A percentile compares a stretch with the other conserved stretches of the same genome.
phyloP scores from a whole-genome alignment of 2,329 filamentous ascomycete genomes.

The Pseudocercospora vitis region DNA sequence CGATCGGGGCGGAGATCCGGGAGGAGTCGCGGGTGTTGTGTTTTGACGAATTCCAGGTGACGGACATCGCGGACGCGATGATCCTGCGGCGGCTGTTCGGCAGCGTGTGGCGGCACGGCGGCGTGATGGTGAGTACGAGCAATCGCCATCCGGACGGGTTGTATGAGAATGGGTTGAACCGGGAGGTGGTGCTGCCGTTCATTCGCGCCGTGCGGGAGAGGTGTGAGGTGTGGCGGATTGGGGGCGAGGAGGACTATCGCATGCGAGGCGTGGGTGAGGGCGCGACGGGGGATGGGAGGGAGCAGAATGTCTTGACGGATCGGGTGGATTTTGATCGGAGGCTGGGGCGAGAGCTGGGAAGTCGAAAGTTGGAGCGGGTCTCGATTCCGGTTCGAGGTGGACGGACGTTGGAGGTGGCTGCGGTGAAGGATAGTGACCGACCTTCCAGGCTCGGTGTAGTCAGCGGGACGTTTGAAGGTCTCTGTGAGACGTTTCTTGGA shows the following conservation, averaged over 20 bases:
- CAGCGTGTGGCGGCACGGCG: slow-evolving; percentile 73
- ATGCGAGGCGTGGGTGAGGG: slow-evolving; percentile 26
- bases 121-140: slow-evolving; percentile 73
- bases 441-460: slow-evolving; percentile 7
- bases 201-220: slow-evolving; percentile 69
- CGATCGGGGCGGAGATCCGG: slow-evolving; percentile 70
- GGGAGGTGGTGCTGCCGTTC: slow-evolving; percentile 61
- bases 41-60: slow-evolving; percentile 79
- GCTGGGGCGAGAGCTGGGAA: slow-evolving; percentile 11
- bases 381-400: slow-evolving; percentile 28
- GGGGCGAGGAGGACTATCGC: slow-evolving; percentile 67
- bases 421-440: slow-evolving; percentile 1
- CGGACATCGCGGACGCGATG: slow-evolving; percentile 72
- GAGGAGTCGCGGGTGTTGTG: slow-evolving; percentile 72
- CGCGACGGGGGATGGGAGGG: slow-evolving; percentile 46
- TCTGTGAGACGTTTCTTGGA: slow-evolving; percentile 64
- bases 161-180: slow-evolving; percentile 40
- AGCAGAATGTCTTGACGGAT: slow-evolving; percentile 28
- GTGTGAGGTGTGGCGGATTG: slow-evolving; percentile 80
- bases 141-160: slow-evolving; percentile 72
- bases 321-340: slow-evolving; percentile 8
- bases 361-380: slow-evolving; percentile 6
- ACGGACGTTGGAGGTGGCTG: slow-evolving; percentile 24
- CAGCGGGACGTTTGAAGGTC: slow-evolving; percentile 62
- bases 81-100: slow-evolving; percentile 73